These are phyloP conservation scores for Acanthochlamys bracteata DNA, from an alignment of 106 monocot species.

Conservation along the genomic window DNA sequence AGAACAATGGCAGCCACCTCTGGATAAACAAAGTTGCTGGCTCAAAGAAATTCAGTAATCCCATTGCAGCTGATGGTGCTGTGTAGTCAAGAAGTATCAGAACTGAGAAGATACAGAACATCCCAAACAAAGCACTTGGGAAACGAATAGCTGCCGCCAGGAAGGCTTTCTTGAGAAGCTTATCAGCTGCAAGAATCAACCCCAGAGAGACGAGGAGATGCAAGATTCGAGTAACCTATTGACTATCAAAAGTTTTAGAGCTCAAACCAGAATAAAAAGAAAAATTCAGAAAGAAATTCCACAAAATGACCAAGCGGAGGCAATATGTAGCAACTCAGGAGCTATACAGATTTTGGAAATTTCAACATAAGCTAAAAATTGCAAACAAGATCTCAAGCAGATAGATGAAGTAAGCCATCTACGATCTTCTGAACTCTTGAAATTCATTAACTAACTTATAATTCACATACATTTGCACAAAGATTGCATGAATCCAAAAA, in stretches of 20 bases:
- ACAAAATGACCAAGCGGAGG: too few species aligned
- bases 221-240: slow-evolving; percentile 43
- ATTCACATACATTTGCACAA: too few species aligned
- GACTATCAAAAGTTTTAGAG: neutral
- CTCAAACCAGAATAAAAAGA: neutral
- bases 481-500: too few species aligned
- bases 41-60: slow-evolving; percentile 64
- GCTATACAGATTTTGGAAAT: too few species aligned
- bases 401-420: too few species aligned
- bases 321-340: too few species aligned
- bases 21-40: slow-evolving; percentile 89
- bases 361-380: too few species aligned
- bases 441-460: too few species aligned
- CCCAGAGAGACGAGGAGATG: slow-evolving; percentile 77
- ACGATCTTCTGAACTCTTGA: too few species aligned
- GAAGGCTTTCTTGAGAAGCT: slow-evolving; percentile 61
- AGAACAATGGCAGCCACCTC: slow-evolving; percentile 92
- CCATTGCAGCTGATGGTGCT: slow-evolving; percentile 47
- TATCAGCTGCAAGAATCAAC: slow-evolving; percentile 60
- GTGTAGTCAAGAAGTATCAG: slow-evolving; percentile 43
- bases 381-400: too few species aligned
- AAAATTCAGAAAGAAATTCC: neutral
- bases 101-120: slow-evolving; percentile 89
- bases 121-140: slow-evolving; percentile 89
- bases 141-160: slow-evolving; percentile 77